Percentiles rank a stretch among this genome's conserved stretches.
Conservation (phyloP, 495 filamentous ascomycete species). For the Aspergillus coremiiformis region DNA sequence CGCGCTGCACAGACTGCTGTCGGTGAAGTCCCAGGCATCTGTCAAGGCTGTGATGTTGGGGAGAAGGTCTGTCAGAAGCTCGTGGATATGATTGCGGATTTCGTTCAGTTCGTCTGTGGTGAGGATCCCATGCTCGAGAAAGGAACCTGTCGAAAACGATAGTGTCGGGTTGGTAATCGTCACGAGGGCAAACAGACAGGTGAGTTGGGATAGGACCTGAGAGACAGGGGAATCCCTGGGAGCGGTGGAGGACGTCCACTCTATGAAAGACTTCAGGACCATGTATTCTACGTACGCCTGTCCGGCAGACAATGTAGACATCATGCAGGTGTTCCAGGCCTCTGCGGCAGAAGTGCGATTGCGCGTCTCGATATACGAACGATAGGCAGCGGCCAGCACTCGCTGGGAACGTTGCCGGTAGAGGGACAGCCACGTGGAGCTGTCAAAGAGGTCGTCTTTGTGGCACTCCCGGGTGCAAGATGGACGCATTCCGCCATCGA, state of each 20-base stretch:
- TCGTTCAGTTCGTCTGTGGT: not conserved
- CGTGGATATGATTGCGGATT: constrained; percentile 10
- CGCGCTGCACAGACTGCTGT: constrained; percentile 20
- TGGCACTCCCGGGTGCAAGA: not conserved
- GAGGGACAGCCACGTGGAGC: not conserved
- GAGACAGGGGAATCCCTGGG: not conserved
- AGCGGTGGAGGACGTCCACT: not conserved
- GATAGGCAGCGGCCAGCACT: not conserved
- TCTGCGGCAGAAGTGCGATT: not conserved
- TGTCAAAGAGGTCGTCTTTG: not conserved
- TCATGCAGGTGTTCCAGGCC: constrained; percentile 8
- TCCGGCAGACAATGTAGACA: not conserved
- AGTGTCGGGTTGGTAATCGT: not conserved
- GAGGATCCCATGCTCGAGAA: not conserved
- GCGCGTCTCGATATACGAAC: not conserved
- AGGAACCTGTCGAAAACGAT: not conserved
- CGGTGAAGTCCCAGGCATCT: constrained; percentile 27
- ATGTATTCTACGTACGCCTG: constrained; percentile 3
- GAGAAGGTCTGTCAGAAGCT: constrained; percentile 12
- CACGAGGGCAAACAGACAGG: not conserved
- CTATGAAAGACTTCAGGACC: not conserved
- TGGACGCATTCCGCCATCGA: not conserved
- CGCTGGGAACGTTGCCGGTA: not conserved
- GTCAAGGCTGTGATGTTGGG: constrained; percentile 20
- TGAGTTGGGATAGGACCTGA: not conserved